A percentile compares a stretch with the other conserved stretches of the same genome.
Conservation (phyloP, 2,329 filamentous ascomycete species). For the Dissoconium aciculare region DNA sequence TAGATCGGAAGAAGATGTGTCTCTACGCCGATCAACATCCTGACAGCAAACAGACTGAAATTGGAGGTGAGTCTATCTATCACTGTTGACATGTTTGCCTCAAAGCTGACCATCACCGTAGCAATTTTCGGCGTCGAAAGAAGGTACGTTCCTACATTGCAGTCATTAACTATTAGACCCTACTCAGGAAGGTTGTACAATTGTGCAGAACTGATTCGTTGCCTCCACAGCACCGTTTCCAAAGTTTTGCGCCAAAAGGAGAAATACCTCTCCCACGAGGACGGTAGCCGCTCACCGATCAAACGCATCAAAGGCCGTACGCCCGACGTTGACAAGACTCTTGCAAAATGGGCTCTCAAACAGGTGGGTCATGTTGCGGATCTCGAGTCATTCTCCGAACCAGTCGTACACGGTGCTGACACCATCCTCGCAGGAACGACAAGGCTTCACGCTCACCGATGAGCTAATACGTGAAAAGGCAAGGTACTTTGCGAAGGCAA, state of each 20-base stretch:
- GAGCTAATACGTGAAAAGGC: slow-evolving; percentile 76
- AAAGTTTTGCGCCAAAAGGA: slow-evolving; percentile 92
- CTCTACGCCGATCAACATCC: slow-evolving; percentile 84
- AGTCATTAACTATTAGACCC: slow-evolving; percentile 1
- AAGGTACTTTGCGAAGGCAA: slow-evolving; percentile 52
- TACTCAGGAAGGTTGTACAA: neutral
- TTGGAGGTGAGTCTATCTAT: slow-evolving; percentile 56
- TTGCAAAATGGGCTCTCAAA: slow-evolving; percentile 76
- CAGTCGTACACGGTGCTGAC: slow-evolving; percentile 6
- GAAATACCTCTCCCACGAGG: slow-evolving; percentile 74
- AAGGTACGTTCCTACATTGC: slow-evolving; percentile 55
- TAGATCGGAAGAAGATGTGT: slow-evolving; percentile 85
- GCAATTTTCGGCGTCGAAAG: slow-evolving; percentile 88
- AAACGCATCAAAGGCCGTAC: slow-evolving; percentile 74
- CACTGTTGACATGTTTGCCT: too few species aligned
- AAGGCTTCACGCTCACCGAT: slow-evolving; percentile 60
- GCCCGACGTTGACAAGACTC: slow-evolving; percentile 80
- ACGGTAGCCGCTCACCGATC: slow-evolving; percentile 61
- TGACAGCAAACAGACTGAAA: slow-evolving; percentile 85
- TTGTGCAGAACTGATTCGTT: slow-evolving; percentile 6
- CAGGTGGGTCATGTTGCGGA: slow-evolving; percentile 12
- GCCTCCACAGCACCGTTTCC: slow-evolving; percentile 68
- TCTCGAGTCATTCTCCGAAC: too few species aligned
- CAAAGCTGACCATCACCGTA: slow-evolving; percentile 27
- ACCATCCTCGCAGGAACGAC: slow-evolving; percentile 44